Base-by-base conservation (phyloP, 345 rosid genomes). In the Streptanthus diversifolius region DNA sequence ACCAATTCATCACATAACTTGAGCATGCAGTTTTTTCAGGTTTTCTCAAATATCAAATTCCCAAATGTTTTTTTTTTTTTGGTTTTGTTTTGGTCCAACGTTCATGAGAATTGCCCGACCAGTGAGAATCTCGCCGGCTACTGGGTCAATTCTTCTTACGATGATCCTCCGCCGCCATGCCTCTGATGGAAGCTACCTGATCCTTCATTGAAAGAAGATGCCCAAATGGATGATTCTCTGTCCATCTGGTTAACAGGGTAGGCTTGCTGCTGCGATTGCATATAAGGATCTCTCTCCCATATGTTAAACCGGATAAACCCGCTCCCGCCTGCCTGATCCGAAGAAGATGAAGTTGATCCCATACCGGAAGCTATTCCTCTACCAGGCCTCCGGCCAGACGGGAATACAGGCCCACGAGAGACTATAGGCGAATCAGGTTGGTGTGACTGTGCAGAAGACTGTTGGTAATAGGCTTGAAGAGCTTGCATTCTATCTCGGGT, bases 381-480 rank as follows among this genome's bases (percentile, higher is more conserved):
- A 36, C 74, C 61, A 10, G 89, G 81, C 74, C 96, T 85, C 54
- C 90, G 82, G 4, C 82, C 72, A 47, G 88, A 81, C 0, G 90
- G 65, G 63, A 79, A 59, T 6, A 81, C 39, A 4, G 95, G 92
- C n/a, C 87, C 37, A n/a, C 83, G 86, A 25, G 80, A 65, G 33
- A 85, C 82, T 18, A 83, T 43, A 22, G 84, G 89, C 3, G 88
- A 64, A 45, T 70, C 82, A 0, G 87, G 90, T 56, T 82, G 97
- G 56, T 77, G 80, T 40, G 80, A 49, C 57, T 77, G 80, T 15
- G 62, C 75, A 49, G 76, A 49, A 8, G 80, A 58, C 76, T 84
- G 99, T 65, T 91, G 99, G 81, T 89, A 95, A 81, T 90, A 95
- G 35, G 96, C 98, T 78, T 91, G 96, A 39, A 91, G 89, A 36